Percentiles rank a stretch among this genome's conserved stretches.
These are phyloP conservation scores for Fonsecaea erecta DNA, from an alignment of 2,329 filamentous ascomycete genomes.

Conservation along the genomic window DNA sequence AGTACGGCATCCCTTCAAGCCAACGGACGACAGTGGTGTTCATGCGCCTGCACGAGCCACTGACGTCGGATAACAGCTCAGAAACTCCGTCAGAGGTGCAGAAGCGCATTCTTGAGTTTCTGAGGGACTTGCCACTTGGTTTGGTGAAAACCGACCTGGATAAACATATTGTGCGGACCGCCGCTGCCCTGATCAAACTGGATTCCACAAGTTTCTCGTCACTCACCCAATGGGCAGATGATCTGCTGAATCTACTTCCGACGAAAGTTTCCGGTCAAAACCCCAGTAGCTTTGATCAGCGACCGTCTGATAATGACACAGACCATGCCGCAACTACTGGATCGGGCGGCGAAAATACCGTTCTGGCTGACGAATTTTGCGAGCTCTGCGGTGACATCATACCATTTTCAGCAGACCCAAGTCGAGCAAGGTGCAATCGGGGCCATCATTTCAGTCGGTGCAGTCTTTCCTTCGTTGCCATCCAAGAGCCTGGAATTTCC, in stretches of 20 bases:
- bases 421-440: constrained; percentile 28
- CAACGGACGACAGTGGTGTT: constrained; percentile 27
- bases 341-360: constrained; percentile 3
- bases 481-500: constrained; percentile 39
- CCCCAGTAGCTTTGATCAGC: not conserved
- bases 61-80: not conserved
- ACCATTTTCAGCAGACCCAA: constrained; percentile 17
- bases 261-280: not conserved
- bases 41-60: not conserved
- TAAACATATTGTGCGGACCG: constrained; percentile 20
- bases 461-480: constrained; percentile 36
- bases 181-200: constrained; percentile 18
- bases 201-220: constrained; percentile 3
- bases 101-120: constrained; percentile 21
- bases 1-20: constrained; percentile 48
- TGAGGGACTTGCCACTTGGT: constrained; percentile 2
- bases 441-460: constrained; percentile 38
- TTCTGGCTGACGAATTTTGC: constrained; percentile 28
- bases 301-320: constrained; percentile 2
- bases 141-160: constrained; percentile 22
- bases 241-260: not conserved
- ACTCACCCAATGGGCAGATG: constrained; percentile 16
- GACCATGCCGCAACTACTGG: not conserved
- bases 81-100: constrained; percentile 9
- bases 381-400: constrained; percentile 33